These are phyloP conservation scores for Fusarium bactridioides DNA, from an alignment of 2,329 filamentous ascomycete species.

Conservation along the genomic window DNA sequence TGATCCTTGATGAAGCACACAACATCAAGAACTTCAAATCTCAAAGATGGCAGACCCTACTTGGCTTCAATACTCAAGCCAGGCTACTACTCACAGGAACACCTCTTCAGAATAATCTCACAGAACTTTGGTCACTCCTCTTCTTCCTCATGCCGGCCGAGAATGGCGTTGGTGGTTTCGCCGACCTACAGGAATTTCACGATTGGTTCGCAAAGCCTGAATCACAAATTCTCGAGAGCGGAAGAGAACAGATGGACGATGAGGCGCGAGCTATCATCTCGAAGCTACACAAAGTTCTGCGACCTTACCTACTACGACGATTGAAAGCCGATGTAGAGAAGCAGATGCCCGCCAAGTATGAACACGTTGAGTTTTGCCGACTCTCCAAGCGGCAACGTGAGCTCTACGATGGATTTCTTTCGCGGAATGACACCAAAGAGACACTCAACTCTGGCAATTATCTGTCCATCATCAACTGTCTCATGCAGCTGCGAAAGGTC, in stretches of 20 bases:
- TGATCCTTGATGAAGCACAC: constrained; percentile 97
- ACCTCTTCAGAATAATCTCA: constrained; percentile 94
- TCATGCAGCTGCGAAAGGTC: constrained; percentile 97
- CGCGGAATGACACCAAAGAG: constrained; percentile 85
- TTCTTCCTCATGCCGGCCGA: constrained; percentile 97
- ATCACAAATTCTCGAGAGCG: constrained; percentile 94
- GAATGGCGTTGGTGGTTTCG: constrained; percentile 87
- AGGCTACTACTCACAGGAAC: constrained; percentile 91
- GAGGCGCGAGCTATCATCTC: constrained; percentile 91
- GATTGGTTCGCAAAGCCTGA: constrained; percentile 96
- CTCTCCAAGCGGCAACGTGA: constrained; percentile 95
- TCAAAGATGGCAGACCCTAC: constrained; percentile 92
- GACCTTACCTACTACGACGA: constrained; percentile 88
- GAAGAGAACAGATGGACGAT: constrained; percentile 91
- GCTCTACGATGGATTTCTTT: constrained; percentile 95
- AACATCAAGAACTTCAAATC: constrained; percentile 99
- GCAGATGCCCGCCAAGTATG: constrained; percentile 98
- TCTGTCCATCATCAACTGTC: constrained; percentile 95
- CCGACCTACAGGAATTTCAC: constrained; percentile 93
- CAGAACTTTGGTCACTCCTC: constrained; percentile 94
- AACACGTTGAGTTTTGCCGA: constrained; percentile 95
- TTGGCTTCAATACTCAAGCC: constrained; percentile 91
- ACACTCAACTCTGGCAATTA: constrained; percentile 94
- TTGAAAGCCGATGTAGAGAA: constrained; percentile 98
- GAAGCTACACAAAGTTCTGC: constrained; percentile 91